Base-by-base conservation (phyloP, 306 rosid genomes). In the Casuarina cunninghamiana region DNA sequence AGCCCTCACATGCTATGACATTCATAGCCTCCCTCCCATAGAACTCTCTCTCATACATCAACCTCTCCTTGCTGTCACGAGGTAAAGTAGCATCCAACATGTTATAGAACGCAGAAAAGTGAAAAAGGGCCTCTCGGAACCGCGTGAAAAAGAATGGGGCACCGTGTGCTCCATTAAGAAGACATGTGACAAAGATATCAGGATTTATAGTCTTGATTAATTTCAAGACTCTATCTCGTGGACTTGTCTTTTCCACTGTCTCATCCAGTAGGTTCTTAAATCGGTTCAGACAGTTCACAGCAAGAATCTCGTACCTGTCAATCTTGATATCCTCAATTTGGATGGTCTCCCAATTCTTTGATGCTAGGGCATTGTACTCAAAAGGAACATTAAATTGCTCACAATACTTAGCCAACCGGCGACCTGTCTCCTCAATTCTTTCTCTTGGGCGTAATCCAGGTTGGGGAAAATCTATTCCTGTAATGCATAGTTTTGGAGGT, bases 391-490 rank as follows among this genome's bases (percentile, higher is more conserved):
- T 76, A 75, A 91, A 91, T 5, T 92, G 90, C 78, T 83, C 35
- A 10, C 97, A 93, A 78, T 93, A 91, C 46, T 75, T 91, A 42
- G 81, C 88, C 45, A 93, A 79, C 70, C 91, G 97, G 17, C 87
- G 88, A 4, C 98, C 98, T 2, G 91, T 93, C 77, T 93, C 98
- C 82, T 87, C 91, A 8, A 89, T 82, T 74, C 91, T 80, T 44
- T 88, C 91, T 1, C 89, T 69, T 0, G 98, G 98, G n/a, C 95
- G 89, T 76, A 93, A 93, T n/a, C 98, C 97, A 2, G 85, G 80
- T 71, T 87, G 95, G 21, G 98, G 98, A 86, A 85, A 48, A 67
- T 93, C 98, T 69, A 93, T 91, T 72, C 94, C 98, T 0, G 98
- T 93, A 70, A 86, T 83, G 10, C 86, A 80, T 50, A 86, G 80